Evolutionary conservation across 164 flowering plant species (phyloP).

Genomic region (Vitis amurensis): DNA sequence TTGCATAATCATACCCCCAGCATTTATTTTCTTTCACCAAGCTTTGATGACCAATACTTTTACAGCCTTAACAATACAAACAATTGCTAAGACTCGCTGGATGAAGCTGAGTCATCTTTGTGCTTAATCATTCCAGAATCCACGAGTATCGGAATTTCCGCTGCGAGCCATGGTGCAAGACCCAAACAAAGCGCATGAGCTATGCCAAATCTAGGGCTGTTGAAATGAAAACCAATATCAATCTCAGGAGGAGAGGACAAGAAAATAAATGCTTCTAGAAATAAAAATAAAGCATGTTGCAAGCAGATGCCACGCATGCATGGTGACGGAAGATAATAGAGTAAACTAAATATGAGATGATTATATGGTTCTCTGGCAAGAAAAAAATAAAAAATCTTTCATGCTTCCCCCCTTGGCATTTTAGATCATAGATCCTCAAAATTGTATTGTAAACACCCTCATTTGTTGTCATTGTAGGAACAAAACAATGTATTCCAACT

Average conservation of each 20-base stretch:
- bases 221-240: constrained; percentile 12
- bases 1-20: neutral
- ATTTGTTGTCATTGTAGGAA: no score
- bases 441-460: no score
- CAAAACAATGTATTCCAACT: no score
- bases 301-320: no score
- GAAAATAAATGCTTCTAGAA: neutral
- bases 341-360: no score
- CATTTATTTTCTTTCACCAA: neutral
- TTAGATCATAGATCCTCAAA: no score
- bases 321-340: no score
- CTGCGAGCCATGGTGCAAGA: constrained; percentile 99
- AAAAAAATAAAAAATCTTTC: no score
- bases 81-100: constrained; percentile 43
- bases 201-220: constrained; percentile 95
- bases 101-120: constrained; percentile 79
- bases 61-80: constrained; percentile 8
- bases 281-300: no score
- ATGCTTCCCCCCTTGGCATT: no score
- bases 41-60: constrained; percentile 1
- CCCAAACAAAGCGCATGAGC: constrained; percentile 99
- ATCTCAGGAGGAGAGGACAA: neutral
- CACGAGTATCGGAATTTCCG: constrained; percentile 93
- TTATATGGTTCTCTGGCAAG: no score
- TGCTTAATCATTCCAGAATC: constrained; percentile 98